phyloP scores from a whole-genome alignment of 192 early-diverging fungal species.

The Powellomyces hirtus region DNA sequence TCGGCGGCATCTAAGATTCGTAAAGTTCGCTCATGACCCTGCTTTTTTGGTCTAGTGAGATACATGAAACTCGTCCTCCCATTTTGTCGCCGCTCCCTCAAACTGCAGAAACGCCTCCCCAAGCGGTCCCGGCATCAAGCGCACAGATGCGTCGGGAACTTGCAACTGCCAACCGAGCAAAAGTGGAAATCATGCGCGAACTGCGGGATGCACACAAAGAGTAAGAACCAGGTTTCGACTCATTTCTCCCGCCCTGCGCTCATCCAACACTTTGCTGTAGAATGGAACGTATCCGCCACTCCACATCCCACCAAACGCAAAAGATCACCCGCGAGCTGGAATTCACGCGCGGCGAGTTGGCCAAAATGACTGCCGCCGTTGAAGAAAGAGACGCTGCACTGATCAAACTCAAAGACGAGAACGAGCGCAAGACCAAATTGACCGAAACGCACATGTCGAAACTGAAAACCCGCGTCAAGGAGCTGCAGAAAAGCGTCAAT shows the following conservation, averaged over 20 bases:
- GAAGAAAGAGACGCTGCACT: slow-evolving; percentile 30
- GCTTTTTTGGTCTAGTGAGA: no score
- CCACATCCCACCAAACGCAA: slow-evolving; percentile 20
- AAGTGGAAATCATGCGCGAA: slow-evolving; percentile 44
- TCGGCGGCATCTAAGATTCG: no score
- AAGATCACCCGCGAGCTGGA: slow-evolving; percentile 43
- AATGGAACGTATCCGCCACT: slow-evolving; percentile 39
- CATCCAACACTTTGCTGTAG: slow-evolving; percentile 11
- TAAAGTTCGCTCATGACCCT: no score
- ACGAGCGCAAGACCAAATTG: slow-evolving; percentile 40
- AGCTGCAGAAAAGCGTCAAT: slow-evolving; percentile 30
- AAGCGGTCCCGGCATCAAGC: background rate
- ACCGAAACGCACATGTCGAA: slow-evolving; percentile 39
- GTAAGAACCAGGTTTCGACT: slow-evolving; percentile 21
- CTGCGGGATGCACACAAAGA: slow-evolving; percentile 37
- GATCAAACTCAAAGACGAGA: slow-evolving; percentile 45
- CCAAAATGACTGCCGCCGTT: slow-evolving; percentile 17
- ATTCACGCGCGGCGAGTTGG: slow-evolving; percentile 19
- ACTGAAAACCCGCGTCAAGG: slow-evolving; percentile 40
- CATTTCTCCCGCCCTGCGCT: background rate
- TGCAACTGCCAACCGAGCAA: slow-evolving; percentile 34
- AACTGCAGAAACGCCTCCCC: background rate
- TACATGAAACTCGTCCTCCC: background rate
- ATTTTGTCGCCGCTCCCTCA: background rate
- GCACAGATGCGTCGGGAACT: slow-evolving; percentile 24